Evolutionary conservation across 2,329 filamentous ascomycete species (phyloP).

Genomic region (Hypoxylon sp.): DNA sequence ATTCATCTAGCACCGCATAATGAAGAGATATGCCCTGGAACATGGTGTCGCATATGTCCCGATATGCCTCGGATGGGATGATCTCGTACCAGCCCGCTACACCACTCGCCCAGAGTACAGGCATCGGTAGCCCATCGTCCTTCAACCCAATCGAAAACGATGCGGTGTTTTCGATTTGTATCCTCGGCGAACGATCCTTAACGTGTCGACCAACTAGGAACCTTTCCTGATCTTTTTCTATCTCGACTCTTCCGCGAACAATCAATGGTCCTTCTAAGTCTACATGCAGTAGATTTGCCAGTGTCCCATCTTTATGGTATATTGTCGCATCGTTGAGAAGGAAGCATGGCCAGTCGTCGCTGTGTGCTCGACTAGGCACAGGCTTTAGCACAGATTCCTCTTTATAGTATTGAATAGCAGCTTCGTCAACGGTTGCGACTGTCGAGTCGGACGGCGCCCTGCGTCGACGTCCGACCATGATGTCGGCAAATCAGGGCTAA

Average conservation of each 20-base stretch:
- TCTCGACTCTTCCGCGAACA: constrained; percentile 69
- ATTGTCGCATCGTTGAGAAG: constrained; percentile 71
- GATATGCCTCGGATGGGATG: constrained; percentile 68
- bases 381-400: constrained; percentile 56
- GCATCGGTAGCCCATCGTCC: constrained; percentile 62
- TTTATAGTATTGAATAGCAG: constrained; percentile 49
- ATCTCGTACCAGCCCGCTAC: constrained; percentile 77
- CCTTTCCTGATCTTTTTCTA: constrained; percentile 58
- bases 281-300: constrained; percentile 72
- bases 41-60: constrained; percentile 68
- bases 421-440: constrained; percentile 58
- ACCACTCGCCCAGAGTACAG: constrained; percentile 75
- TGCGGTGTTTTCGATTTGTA: constrained; percentile 66
- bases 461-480: constrained; percentile 55
- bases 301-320: constrained; percentile 65
- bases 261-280: constrained; percentile 70
- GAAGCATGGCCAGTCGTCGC: constrained; percentile 72
- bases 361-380: constrained; percentile 51
- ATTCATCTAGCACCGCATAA: constrained; percentile 71
- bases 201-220: constrained; percentile 51
- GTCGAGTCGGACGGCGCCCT: constrained; percentile 61
- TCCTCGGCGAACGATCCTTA: constrained; percentile 51
- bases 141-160: constrained; percentile 67
- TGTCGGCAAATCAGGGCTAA: constrained; percentile 22
- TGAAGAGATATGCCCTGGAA: constrained; percentile 73